These are phyloP conservation scores for Magnolia officinalis DNA, from an alignment of 164 flowering plant species.

Conservation along the genomic window DNA sequence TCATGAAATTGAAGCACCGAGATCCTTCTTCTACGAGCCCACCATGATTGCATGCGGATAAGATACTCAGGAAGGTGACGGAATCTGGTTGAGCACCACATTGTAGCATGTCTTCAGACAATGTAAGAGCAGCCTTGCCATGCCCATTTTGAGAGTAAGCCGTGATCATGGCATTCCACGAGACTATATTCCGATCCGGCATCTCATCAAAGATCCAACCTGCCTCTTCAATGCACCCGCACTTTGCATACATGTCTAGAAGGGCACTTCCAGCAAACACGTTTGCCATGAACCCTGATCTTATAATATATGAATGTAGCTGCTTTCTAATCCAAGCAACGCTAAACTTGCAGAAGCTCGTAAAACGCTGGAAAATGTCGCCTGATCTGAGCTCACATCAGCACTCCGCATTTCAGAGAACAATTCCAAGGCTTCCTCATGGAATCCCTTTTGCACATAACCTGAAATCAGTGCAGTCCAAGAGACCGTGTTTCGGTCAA, in stretches of 20 bases:
- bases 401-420: conserved; percentile 56
- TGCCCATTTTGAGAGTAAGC: conserved; percentile 77
- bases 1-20: conserved; percentile 47
- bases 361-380: conserved; percentile 64
- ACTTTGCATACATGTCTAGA: conserved; percentile 62
- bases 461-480: conserved; percentile 54
- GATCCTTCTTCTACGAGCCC: conserved; percentile 67
- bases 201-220: conserved; percentile 48
- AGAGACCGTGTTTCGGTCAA: conserved; percentile 44
- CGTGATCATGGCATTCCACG: conserved; percentile 76
- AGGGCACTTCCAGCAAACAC: conserved; percentile 74
- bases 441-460: conserved; percentile 51
- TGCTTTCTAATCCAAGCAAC: conserved; percentile 52
- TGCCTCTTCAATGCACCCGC: conserved; percentile 57
- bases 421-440: conserved; percentile 52
- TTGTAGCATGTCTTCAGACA: conserved; percentile 51
- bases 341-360: conserved; percentile 63
- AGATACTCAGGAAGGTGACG: conserved; percentile 59
- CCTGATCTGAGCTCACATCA: conserved; percentile 48
- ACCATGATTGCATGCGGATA: conserved; percentile 69
- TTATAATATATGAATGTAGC: conserved; percentile 49
- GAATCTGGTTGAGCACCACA: conserved; percentile 62
- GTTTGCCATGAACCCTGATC: conserved; percentile 54
- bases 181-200: conserved; percentile 57
- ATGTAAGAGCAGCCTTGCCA: conserved; percentile 42